Percentiles rank a stretch among this genome's conserved stretches.
phyloP scores from a whole-genome alignment of 2,329 filamentous ascomycete species.

The Zymoseptoria brevis region DNA sequence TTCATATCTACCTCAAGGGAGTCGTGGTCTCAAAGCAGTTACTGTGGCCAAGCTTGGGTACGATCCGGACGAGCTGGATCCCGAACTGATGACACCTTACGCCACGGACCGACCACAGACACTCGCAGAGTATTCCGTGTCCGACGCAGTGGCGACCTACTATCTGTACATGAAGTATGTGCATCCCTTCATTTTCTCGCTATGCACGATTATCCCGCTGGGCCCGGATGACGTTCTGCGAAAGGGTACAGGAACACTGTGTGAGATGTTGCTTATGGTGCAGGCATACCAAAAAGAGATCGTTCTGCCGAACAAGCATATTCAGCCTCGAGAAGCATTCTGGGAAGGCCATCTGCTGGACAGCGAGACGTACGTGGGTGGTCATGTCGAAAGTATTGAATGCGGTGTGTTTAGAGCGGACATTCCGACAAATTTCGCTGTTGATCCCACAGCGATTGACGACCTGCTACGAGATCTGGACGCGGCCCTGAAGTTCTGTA shows the following conservation, averaged over 20 bases:
- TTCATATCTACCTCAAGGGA: constrained; percentile 94
- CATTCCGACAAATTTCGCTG: constrained; percentile 85
- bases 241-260: constrained; percentile 96
- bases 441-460: constrained; percentile 84
- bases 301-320: constrained; percentile 91
- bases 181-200: constrained; percentile 98
- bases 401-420: constrained; percentile 94
- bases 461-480: constrained; percentile 82
- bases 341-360: constrained; percentile 95
- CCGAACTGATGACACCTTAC: constrained; percentile 88
- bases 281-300: constrained; percentile 91
- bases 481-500: constrained; percentile 76
- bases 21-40: constrained; percentile 92
- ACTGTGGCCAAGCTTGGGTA: constrained; percentile 97
- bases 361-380: constrained; percentile 95
- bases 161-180: constrained; percentile 99
- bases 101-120: constrained; percentile 87
- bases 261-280: constrained; percentile 98
- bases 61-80: constrained; percentile 94
- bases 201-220: constrained; percentile 92
- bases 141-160: constrained; percentile 96
- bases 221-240: constrained; percentile 86
- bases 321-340: constrained; percentile 82
- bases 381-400: constrained; percentile 98
- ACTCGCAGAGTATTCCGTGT: constrained; percentile 94